Percentiles rank a stretch among this genome's conserved stretches.
phyloP scores from a whole-genome alignment of 2,329 filamentous ascomycete species.

The Elsinoe arachidis region DNA sequence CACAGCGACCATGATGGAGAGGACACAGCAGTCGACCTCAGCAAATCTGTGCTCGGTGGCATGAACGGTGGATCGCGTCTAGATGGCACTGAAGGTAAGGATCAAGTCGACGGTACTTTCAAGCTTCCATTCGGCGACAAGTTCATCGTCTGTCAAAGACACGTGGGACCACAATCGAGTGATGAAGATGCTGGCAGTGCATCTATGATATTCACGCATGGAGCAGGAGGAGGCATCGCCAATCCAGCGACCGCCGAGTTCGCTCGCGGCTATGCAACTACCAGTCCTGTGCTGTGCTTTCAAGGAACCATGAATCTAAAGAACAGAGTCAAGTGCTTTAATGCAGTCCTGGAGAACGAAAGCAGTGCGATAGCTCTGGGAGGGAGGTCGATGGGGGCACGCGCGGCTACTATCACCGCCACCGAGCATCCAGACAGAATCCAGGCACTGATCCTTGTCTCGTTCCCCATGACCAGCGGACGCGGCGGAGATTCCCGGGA shows the following conservation, averaged over 20 bases:
- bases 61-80: neutral
- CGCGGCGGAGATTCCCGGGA: conserved; percentile 29
- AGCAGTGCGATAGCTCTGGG: conserved; percentile 24
- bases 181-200: neutral
- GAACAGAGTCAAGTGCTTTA: conserved; percentile 31
- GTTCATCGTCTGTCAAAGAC: conserved; percentile 15
- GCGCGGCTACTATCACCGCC: conserved; percentile 34
- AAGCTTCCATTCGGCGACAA: conserved; percentile 13
- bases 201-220: conserved; percentile 36
- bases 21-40: neutral
- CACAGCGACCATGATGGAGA: neutral
- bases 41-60: conserved; percentile 1
- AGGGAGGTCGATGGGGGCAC: conserved; percentile 37
- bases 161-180: neutral
- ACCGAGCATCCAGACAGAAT: conserved; percentile 19
- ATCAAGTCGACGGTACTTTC: neutral
- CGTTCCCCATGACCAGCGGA: conserved; percentile 33
- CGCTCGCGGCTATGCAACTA: conserved; percentile 28
- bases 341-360: conserved; percentile 27
- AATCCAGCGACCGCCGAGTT: conserved; percentile 33
- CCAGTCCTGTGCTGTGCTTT: conserved; percentile 28
- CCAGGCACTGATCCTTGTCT: conserved; percentile 30
- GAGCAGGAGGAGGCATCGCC: conserved; percentile 35
- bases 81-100: conserved; percentile 1
- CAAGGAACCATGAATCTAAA: conserved; percentile 35